phyloP scores from a whole-genome alignment of 305 asterid species.

The Andrographis paniculata region DNA sequence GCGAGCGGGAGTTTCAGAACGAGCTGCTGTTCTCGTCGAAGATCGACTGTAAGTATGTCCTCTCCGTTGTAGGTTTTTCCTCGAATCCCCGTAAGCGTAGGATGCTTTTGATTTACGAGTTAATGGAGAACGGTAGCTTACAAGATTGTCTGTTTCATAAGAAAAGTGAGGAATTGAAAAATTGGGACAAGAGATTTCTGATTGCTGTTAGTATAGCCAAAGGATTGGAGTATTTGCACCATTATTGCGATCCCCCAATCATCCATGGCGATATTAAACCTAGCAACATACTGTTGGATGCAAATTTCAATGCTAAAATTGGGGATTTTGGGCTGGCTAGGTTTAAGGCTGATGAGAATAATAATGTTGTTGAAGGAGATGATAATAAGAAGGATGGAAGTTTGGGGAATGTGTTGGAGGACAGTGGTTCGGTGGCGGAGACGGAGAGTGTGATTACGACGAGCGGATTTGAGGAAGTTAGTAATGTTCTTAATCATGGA shows the following conservation, averaged over 20 bases:
- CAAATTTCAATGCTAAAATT: slow-evolving; percentile 58
- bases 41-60: slow-evolving; percentile 59
- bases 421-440: slow-evolving; percentile 56
- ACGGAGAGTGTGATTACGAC: slow-evolving; percentile 75
- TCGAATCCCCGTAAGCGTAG: slow-evolving; percentile 66
- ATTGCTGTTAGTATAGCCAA: slow-evolving; percentile 72
- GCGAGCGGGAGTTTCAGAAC: slow-evolving; percentile 96
- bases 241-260: slow-evolving; percentile 78
- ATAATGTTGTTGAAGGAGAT: slow-evolving; percentile 40
- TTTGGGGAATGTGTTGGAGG: slow-evolving; percentile 37
- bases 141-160: slow-evolving; percentile 88
- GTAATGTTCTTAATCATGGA: slow-evolving; percentile 19
- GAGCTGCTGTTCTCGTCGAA: slow-evolving; percentile 82
- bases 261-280: slow-evolving; percentile 96
- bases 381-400: slow-evolving; percentile 44
- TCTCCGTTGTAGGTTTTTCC: slow-evolving; percentile 71
- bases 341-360: slow-evolving; percentile 57
- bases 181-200: slow-evolving; percentile 61
- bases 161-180: slow-evolving; percentile 59
- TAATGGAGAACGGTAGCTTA: slow-evolving; percentile 82
- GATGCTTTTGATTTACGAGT: slow-evolving; percentile 81
- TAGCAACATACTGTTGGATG: slow-evolving; percentile 70
- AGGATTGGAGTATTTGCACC: slow-evolving; percentile 90
- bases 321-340: slow-evolving; percentile 94
- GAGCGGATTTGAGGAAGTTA: slow-evolving; percentile 52